These are phyloP conservation scores for Drosera capensis DNA, from an alignment of 148 eudicot genomes.

Conservation along the genomic window DNA sequence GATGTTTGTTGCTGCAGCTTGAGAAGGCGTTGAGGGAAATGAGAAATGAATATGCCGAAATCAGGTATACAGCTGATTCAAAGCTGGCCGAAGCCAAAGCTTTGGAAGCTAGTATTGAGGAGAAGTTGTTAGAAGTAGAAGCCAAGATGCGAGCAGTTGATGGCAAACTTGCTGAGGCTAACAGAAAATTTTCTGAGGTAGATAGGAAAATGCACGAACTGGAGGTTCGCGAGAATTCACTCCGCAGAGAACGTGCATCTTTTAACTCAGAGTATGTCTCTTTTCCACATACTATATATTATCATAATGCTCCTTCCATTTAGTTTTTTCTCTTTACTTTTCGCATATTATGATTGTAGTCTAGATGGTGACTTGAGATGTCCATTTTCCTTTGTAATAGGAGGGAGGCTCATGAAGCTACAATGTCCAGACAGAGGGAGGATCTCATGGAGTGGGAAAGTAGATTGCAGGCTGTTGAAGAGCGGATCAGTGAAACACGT, in stretches of 20 bases:
- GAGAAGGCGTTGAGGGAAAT: conserved; percentile 77
- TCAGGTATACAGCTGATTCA: conserved; percentile 82
- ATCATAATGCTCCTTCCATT: background rate
- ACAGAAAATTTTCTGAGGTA: conserved; percentile 74
- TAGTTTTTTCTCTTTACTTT: background rate
- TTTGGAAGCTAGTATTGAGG: conserved; percentile 64
- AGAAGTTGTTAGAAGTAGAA: conserved; percentile 89
- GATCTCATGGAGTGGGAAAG: conserved; percentile 89
- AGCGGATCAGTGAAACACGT: conserved; percentile 70
- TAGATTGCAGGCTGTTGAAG: conserved; percentile 77
- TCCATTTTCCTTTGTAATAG: conserved; percentile 13
- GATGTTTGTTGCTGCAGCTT: conserved; percentile 41
- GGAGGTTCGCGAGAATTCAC: conserved; percentile 60
- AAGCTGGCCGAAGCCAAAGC: conserved; percentile 89
- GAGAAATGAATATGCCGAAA: conserved; percentile 95
- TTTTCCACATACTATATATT: background rate
- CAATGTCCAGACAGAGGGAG: conserved; percentile 66
- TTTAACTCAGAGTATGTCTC: conserved; percentile 68
- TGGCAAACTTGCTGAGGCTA: conserved; percentile 84
- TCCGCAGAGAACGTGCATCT: conserved; percentile 66
- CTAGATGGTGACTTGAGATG: conserved; percentile 3
- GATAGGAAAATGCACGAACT: conserved; percentile 61
- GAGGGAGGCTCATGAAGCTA: conserved; percentile 52
- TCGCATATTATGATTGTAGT: background rate
- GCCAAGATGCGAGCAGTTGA: conserved; percentile 72